Percentiles rank a stretch among this genome's conserved stretches.
Evolutionary conservation across 1,284 basidiomycete species (phyloP).

Genomic region (Boletus semigastroideus): DNA sequence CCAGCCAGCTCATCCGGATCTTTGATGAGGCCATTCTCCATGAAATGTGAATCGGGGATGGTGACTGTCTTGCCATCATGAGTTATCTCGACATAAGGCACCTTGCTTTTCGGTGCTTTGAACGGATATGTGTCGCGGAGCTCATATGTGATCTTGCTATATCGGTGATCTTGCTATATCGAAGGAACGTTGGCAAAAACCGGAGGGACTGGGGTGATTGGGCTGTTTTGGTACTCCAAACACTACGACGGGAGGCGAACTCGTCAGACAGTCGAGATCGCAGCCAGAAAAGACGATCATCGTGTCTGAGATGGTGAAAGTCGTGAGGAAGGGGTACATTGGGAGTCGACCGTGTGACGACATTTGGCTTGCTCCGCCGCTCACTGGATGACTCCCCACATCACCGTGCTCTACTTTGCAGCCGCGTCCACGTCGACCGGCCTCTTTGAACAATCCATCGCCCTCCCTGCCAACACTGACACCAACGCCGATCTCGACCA

Average conservation of each 20-base stretch:
- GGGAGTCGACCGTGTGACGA: not conserved
- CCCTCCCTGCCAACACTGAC: slow-evolving; percentile 39
- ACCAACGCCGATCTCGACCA: slow-evolving; percentile 20
- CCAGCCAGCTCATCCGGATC: slow-evolving; percentile 32
- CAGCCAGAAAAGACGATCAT: not conserved
- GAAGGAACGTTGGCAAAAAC: slow-evolving; percentile 36
- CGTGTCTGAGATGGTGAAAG: not conserved
- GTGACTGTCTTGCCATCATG: slow-evolving; percentile 21
- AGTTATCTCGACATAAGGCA: slow-evolving; percentile 33
- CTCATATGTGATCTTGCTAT: slow-evolving; percentile 33
- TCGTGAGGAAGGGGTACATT: not conserved
- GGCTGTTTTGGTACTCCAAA: slow-evolving; percentile 29
- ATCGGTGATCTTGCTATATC: slow-evolving; percentile 24
- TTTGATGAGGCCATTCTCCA: slow-evolving; percentile 23
- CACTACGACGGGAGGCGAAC: slow-evolving; percentile 25
- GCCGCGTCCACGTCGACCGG: slow-evolving; percentile 71
- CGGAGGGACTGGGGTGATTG: slow-evolving; percentile 29
- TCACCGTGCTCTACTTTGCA: slow-evolving; percentile 80
- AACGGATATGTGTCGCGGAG: slow-evolving; percentile 24
- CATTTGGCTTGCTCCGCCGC: not conserved
- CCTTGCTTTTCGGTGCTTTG: slow-evolving; percentile 32
- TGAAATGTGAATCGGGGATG: slow-evolving; percentile 36
- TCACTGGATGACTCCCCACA: slow-evolving; percentile 22
- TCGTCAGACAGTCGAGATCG: slow-evolving; percentile 9
- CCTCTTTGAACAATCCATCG: slow-evolving; percentile 48